Evolutionary conservation across 495 filamentous ascomycete species (phyloP), one percentile per base, ranked within the genome.

Genomic region (Barbatosphaeria neglecta): DNA sequence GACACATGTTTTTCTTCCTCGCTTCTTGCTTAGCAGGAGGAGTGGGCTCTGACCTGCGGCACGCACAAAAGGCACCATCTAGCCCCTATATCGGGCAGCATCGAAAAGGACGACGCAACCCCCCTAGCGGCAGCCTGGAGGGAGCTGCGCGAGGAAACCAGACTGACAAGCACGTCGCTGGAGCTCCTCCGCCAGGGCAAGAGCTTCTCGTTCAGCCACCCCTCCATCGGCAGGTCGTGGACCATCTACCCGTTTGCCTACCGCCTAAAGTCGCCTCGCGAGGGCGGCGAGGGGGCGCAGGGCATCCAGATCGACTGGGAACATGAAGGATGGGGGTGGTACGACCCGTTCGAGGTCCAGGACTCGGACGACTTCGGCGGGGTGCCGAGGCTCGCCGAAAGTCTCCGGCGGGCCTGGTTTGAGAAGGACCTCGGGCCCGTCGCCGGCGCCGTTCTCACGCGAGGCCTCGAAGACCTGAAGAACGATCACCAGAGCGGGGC

Each of bases 241-340:
- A 83, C 67, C 6, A 65, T 86, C 35, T 66, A 78, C 43, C 78
- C 81, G 3, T 83, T 84, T 50, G 68, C 68, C 1, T 86, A 78
- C 50, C 63, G 62, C 7, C 64, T 83, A 10, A 74, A 71, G 35
- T 49, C 56, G 1, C 42, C 56, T 15, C 45, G 27, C 6, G 58
- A 65, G 8, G 65, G 68, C 24, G 58, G 58, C 0, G 60, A 57
- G 6, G 62, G 58, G 20, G 65, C 66, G 48, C 45, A 57, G 27
- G 58, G 53, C 6, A 80, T 84, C 43, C 54, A 54, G 10, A 69
- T 73, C 23, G 73, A 84, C 59, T 82, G 80, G 78, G 82, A 86
- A 53, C 78, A 84, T 50, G 70, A 75, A 0, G 58, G 55, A 0
- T 80, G 69, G 63, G 56, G 60, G 18, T 84, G 79, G 75, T 69